Conservation (phyloP, 805 yeast species). For the Metschnikowia kofuensis region DNA sequence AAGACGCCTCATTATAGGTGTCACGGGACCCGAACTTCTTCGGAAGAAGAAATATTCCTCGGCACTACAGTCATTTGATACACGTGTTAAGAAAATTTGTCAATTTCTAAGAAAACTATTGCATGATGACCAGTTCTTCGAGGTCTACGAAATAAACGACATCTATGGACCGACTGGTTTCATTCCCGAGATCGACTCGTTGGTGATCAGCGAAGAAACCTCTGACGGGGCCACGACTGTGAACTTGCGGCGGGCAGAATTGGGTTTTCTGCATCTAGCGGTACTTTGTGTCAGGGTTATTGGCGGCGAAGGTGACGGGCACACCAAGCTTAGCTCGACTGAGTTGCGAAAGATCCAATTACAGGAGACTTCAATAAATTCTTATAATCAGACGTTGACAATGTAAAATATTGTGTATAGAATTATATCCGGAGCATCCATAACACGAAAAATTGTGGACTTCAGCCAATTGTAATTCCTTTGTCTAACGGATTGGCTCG, state of each 20-base stretch:
- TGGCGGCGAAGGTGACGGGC: constrained; percentile 61
- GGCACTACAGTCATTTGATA: constrained; percentile 54
- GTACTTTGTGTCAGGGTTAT: constrained; percentile 46
- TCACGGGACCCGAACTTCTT: constrained; percentile 74
- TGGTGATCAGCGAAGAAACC: constrained; percentile 82
- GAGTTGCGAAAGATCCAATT: constrained; percentile 50
- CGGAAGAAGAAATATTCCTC: constrained; percentile 72
- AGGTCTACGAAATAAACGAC: constrained; percentile 68
- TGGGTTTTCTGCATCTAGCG: constrained; percentile 50
- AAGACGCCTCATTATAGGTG: constrained; percentile 65
- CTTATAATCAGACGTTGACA: too few species aligned
- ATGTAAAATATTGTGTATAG: background rate
- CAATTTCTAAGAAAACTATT: constrained; percentile 46
- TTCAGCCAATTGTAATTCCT: constrained; percentile 40
- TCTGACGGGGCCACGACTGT: constrained; percentile 68
- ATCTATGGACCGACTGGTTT: constrained; percentile 93
- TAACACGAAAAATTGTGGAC: background rate
- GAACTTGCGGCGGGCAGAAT: constrained; percentile 59
- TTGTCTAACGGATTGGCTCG: constrained; percentile 36
- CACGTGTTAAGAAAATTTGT: constrained; percentile 46
- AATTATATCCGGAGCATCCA: background rate
- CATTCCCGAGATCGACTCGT: constrained; percentile 67
- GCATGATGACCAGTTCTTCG: constrained; percentile 45
- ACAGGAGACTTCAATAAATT: background rate
- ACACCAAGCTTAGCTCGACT: constrained; percentile 83